A percentile compares a stretch with the other conserved stretches of the same genome.
Evolutionary conservation across 768 basidiomycete species (phyloP).

Genomic region (Boletus rubescentipes): DNA sequence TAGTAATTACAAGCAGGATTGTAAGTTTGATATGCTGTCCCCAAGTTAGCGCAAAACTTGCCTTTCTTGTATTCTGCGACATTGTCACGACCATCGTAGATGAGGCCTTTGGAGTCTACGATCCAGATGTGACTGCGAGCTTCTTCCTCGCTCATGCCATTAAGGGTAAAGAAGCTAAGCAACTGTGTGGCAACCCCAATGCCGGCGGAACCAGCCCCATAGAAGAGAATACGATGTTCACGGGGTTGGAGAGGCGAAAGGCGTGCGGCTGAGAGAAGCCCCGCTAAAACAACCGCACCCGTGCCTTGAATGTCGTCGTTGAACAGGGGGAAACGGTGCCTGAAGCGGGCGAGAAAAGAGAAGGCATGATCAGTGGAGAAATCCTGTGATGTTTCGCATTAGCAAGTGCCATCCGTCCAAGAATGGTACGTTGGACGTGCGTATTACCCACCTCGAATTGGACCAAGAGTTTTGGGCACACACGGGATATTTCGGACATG

Average conservation of each 20-base stretch:
- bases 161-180: slow-evolving; percentile 83
- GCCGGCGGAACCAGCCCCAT: slow-evolving; percentile 89
- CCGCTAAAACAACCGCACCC: slow-evolving; percentile 88
- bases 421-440: neutral
- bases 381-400: slow-evolving; percentile 48
- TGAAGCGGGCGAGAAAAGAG: slow-evolving; percentile 74
- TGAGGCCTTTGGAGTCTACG: slow-evolving; percentile 83
- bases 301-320: slow-evolving; percentile 94
- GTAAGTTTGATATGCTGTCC: neutral
- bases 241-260: slow-evolving; percentile 63
- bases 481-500: slow-evolving; percentile 73
- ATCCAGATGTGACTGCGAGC: slow-evolving; percentile 78
- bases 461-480: slow-evolving; percentile 79
- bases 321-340: slow-evolving; percentile 74
- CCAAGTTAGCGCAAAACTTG: slow-evolving; percentile 30
- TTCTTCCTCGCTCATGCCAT: slow-evolving; percentile 74
- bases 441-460: slow-evolving; percentile 68
- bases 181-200: slow-evolving; percentile 91
- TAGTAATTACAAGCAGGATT: slow-evolving; percentile 25
- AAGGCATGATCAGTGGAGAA: slow-evolving; percentile 93
- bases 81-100: slow-evolving; percentile 69
- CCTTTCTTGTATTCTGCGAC: slow-evolving; percentile 86
- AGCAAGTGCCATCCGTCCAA: neutral
- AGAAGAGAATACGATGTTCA: slow-evolving; percentile 86
- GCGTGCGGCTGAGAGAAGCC: slow-evolving; percentile 85